Evolutionary conservation across 129 eudicot genomes (phyloP).

Genomic region (Artemisia tridentata): DNA sequence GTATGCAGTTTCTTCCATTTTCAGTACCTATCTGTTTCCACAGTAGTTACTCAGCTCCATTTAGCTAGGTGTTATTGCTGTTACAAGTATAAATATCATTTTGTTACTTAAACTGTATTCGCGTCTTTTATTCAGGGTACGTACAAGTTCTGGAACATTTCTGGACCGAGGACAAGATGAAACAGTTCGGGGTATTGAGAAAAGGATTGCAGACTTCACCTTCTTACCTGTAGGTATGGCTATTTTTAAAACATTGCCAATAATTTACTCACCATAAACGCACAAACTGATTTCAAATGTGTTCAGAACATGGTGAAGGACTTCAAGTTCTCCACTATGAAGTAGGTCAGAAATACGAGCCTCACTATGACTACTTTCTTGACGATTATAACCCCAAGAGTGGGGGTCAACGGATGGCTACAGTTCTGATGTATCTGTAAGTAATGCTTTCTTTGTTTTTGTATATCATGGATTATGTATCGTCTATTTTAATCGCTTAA

Average conservation of each 20-base stretch:
- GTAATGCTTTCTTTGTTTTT: background rate
- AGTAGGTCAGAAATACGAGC: slow-evolving; percentile 15
- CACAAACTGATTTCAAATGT: background rate
- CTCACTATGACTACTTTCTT: slow-evolving; percentile 15
- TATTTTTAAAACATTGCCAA: background rate
- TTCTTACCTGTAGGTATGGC: slow-evolving; percentile 14
- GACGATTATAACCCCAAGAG: slow-evolving; percentile 11
- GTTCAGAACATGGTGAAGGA: slow-evolving; percentile 13
- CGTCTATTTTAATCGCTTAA: background rate
- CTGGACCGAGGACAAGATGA: slow-evolving; percentile 14
- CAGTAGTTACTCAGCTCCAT: background rate
- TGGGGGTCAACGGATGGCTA: slow-evolving; percentile 15
- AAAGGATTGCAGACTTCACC: slow-evolving; percentile 13
- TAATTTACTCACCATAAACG: background rate
- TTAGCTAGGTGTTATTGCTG: too few species aligned
- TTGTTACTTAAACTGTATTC: background rate
- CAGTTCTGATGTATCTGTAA: slow-evolving; percentile 16
- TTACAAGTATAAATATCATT: background rate
- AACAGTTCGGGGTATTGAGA: slow-evolving; percentile 6
- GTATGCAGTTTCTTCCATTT: background rate
- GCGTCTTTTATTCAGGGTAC: background rate
- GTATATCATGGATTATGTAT: background rate
- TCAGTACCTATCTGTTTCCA: background rate
- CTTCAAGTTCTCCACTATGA: slow-evolving; percentile 9
- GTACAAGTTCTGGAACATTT: slow-evolving; percentile 11